Evolutionary conservation across 306 rosid genomes (phyloP).

Genomic region (Medicago truncatula): MtrunA17r5.0-ANR NC_053046.1:32371001-32371500

Average conservation of each 20-base stretch:
- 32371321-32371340: no score
- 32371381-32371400: no score
- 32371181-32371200: neutral
- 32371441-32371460: no score
- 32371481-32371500: no score
- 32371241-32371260: neutral
- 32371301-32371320: neutral
- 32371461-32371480: no score
- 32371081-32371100: neutral
- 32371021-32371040: no score
- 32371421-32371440: no score
- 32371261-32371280: neutral
- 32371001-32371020: no score
- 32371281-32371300: neutral
- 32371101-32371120: neutral
- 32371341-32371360: no score
- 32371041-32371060: no score
- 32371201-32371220: neutral
- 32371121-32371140: neutral
- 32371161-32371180: neutral
- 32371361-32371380: no score
- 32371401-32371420: no score
- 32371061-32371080: neutral
- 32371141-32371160: neutral
- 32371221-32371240: neutral